Conservation (phyloP, 2,329 filamentous ascomycete species). For the Aspergillus quadricinctus region DNA sequence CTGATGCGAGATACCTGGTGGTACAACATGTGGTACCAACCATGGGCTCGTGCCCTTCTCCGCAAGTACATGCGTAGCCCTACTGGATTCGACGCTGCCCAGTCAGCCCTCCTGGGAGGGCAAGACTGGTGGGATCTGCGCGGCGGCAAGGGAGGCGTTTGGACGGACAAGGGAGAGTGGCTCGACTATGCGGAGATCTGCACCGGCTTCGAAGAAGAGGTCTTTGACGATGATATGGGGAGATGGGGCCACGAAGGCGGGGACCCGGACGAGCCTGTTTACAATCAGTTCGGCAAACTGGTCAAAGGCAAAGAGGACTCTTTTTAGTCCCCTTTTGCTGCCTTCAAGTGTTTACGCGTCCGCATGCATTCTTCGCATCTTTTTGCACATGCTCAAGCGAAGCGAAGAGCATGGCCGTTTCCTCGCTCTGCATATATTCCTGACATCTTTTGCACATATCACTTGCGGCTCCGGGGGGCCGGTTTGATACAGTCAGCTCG, state of each 20-base stretch:
- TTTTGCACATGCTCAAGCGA: not conserved
- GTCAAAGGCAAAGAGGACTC: conserved; percentile 30
- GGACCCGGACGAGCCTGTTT: conserved; percentile 27
- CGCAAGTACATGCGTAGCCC: conserved; percentile 46
- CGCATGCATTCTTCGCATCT: too few relatives aligned
- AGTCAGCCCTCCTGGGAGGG: conserved; percentile 43
- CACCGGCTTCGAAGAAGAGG: conserved; percentile 38
- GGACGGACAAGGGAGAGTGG: conserved; percentile 50
- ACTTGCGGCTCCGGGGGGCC: not conserved
- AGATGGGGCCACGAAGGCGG: conserved; percentile 35
- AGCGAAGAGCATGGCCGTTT: not conserved
- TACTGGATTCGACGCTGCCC: conserved; percentile 40
- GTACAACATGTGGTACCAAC: conserved; percentile 48
- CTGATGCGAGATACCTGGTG: conserved; percentile 33
- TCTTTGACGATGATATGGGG: conserved; percentile 48
- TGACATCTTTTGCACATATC: not conserved
- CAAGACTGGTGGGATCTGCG: conserved; percentile 47
- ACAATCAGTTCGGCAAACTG: conserved; percentile 36
- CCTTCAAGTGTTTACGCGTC: too few relatives aligned
- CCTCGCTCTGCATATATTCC: not conserved
- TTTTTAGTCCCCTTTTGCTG: not conserved
- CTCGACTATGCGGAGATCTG: conserved; percentile 48
- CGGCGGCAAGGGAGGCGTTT: conserved; percentile 51
- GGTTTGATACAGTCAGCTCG: not conserved
- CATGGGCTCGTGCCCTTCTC: conserved; percentile 46